phyloP scores from a whole-genome alignment of 139 green algal genomes.

The Chlorella sp. region DNA sequence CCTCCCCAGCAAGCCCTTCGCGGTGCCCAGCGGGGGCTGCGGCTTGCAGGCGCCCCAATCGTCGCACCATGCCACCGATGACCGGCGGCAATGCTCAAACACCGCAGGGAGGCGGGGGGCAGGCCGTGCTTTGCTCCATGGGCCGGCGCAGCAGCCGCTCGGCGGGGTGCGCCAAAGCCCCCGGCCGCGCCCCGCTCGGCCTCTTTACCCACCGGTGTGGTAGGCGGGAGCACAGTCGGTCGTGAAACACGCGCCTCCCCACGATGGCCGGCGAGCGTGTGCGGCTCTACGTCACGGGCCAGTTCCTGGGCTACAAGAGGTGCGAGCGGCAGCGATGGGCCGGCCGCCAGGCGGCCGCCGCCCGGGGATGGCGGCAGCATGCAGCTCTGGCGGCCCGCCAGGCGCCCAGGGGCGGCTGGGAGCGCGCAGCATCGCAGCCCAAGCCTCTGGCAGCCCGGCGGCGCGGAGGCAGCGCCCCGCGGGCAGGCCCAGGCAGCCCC shows the following conservation, averaged over 20 bases:
- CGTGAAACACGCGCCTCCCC: too few relatives aligned
- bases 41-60: too few relatives aligned
- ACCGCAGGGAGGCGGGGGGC: too few relatives aligned
- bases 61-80: too few relatives aligned
- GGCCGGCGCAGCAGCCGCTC: too few relatives aligned
- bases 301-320: constrained; percentile 82
- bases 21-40: too few relatives aligned
- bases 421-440: not conserved
- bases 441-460: not conserved
- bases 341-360: not conserved
- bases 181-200: not conserved
- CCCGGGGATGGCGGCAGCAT: not conserved
- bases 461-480: not conserved
- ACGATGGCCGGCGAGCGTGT: constrained; percentile 24
- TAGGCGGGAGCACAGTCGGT: too few relatives aligned
- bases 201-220: constrained; percentile 13
- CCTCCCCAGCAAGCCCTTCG: too few relatives aligned
- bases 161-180: not conserved
- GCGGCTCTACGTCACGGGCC: constrained; percentile 74
- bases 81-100: too few relatives aligned
- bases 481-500: not conserved
- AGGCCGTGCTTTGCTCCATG: too few relatives aligned
- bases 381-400: not conserved
- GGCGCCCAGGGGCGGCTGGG: not conserved
- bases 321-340: not conserved